A percentile compares a stretch with the other conserved stretches of the same genome.
Evolutionary conservation across 1,284 basidiomycete genomes (phyloP).

Genomic region (Porodaedalea pini): DNA sequence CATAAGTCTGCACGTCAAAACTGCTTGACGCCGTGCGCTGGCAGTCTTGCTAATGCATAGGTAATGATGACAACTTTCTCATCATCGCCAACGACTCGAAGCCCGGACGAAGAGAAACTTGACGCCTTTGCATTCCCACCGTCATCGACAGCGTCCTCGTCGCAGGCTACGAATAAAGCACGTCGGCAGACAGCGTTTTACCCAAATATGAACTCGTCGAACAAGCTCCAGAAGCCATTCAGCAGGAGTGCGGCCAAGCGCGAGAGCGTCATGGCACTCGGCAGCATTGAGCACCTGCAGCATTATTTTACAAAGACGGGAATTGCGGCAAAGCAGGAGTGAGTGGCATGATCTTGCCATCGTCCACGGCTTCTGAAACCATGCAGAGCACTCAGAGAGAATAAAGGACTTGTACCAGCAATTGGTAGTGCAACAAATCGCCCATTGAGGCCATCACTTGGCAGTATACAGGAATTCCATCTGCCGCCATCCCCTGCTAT

Average conservation of each 20-base stretch:
- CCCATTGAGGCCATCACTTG: conserved; percentile 38
- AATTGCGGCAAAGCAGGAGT: conserved; percentile 68
- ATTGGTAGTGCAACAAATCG: conserved; percentile 52
- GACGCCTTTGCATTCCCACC: conserved; percentile 18
- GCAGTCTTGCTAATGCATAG: conserved; percentile 4
- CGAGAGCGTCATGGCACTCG: conserved; percentile 81
- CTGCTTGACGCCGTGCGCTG: neutral
- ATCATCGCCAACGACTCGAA: conserved; percentile 5
- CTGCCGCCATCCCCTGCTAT: conserved; percentile 67
- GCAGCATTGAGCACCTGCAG: conserved; percentile 84
- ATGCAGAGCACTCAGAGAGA: conserved; percentile 47
- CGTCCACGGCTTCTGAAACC: conserved; percentile 2
- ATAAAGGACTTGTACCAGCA: conserved; percentile 67
- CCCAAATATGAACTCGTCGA: conserved; percentile 63
- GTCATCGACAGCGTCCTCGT: conserved; percentile 2
- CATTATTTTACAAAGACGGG: conserved; percentile 86
- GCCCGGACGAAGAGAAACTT: conserved; percentile 15
- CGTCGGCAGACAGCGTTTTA: conserved; percentile 70
- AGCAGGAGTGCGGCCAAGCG: conserved; percentile 81
- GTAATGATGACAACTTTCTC: conserved; percentile 8
- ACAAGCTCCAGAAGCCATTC: conserved; percentile 77
- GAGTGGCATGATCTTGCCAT: conserved; percentile 32
- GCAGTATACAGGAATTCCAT: conserved; percentile 45
- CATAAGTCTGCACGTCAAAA: no score
- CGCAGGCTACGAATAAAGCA: conserved; percentile 30